These are phyloP conservation scores for Coemansia sp. DNA, from an alignment of 192 early-diverging fungal species.

Conservation along the genomic window DNA sequence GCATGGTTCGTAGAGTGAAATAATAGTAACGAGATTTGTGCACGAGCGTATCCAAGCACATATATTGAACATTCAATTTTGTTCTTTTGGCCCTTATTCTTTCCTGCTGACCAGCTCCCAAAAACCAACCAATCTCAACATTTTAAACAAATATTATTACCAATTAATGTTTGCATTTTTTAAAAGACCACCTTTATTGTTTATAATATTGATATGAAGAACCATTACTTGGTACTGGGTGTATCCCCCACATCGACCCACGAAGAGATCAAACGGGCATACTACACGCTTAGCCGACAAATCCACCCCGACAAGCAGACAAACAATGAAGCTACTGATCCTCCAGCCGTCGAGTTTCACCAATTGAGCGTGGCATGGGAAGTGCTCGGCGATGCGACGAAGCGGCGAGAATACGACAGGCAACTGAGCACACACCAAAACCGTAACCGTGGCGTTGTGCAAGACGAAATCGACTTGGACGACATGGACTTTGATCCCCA, in stretches of 20 bases:
- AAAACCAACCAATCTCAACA: neutral
- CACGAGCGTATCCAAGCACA: no score
- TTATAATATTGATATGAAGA: neutral
- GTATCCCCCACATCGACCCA: conserved; percentile 16
- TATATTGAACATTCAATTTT: no score
- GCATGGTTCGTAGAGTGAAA: neutral
- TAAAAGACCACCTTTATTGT: neutral
- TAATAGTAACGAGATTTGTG: no score
- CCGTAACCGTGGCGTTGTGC: conserved; percentile 56
- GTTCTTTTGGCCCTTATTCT: neutral
- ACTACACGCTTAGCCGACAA: conserved; percentile 33
- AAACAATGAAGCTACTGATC: neutral
- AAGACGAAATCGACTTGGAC: conserved; percentile 76
- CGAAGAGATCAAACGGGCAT: conserved; percentile 43
- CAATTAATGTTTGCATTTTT: neutral
- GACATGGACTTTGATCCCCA: conserved; percentile 75
- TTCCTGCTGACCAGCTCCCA: neutral
- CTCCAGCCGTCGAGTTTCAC: conserved; percentile 23
- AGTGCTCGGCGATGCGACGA: conserved; percentile 20
- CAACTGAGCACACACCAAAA: conserved; percentile 7
- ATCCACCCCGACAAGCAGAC: conserved; percentile 38
- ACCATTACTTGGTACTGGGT: conserved; percentile 31
- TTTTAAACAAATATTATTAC: neutral
- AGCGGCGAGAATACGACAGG: conserved; percentile 38
- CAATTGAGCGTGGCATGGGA: conserved; percentile 48